Evolutionary conservation across 1,284 basidiomycete genomes (phyloP).

Genomic region (Moesziomyces sp.): DNA sequence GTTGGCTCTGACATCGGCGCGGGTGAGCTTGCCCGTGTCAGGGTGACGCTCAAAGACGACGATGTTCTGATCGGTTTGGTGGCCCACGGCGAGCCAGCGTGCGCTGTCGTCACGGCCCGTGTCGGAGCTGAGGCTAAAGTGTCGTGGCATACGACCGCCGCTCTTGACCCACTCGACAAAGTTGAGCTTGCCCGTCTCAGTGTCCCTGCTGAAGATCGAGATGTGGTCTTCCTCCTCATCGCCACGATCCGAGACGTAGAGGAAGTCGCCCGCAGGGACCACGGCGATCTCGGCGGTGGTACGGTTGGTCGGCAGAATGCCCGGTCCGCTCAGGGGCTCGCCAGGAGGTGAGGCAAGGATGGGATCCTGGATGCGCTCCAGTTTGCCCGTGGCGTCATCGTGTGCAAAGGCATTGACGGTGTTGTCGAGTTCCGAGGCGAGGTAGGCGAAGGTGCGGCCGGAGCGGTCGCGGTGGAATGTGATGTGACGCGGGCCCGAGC

Average conservation of each 20-base stretch:
- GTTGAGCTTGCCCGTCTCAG: slow-evolving; percentile 17
- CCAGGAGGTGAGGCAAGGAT: slow-evolving; percentile 46
- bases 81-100: slow-evolving; percentile 42
- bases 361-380: slow-evolving; percentile 23
- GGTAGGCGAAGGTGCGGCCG: slow-evolving; percentile 32
- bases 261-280: slow-evolving; percentile 39
- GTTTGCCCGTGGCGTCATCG: slow-evolving; percentile 21
- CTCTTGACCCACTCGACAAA: slow-evolving; percentile 43
- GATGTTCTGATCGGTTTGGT: slow-evolving; percentile 48
- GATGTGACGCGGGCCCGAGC: slow-evolving; percentile 44
- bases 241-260: slow-evolving; percentile 53
- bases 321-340: slow-evolving; percentile 29
- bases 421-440: slow-evolving; percentile 51
- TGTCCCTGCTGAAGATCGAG: slow-evolving; percentile 36
- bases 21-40: slow-evolving; percentile 24
- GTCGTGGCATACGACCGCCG: slow-evolving; percentile 52
- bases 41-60: slow-evolving; percentile 43
- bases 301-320: slow-evolving; percentile 36
- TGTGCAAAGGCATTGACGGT: slow-evolving; percentile 41
- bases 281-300: slow-evolving; percentile 58
- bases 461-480: slow-evolving; percentile 28
- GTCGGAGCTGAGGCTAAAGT: slow-evolving; percentile 40
- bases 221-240: slow-evolving; percentile 54
- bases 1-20: slow-evolving; percentile 4
- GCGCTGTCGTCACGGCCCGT: slow-evolving; percentile 24